Percentiles rank a stretch among this genome's conserved stretches.
These are phyloP conservation scores for Fusarium goolgardi DNA, from an alignment of 2,329 filamentous ascomycete species.

Conservation along the genomic window DNA sequence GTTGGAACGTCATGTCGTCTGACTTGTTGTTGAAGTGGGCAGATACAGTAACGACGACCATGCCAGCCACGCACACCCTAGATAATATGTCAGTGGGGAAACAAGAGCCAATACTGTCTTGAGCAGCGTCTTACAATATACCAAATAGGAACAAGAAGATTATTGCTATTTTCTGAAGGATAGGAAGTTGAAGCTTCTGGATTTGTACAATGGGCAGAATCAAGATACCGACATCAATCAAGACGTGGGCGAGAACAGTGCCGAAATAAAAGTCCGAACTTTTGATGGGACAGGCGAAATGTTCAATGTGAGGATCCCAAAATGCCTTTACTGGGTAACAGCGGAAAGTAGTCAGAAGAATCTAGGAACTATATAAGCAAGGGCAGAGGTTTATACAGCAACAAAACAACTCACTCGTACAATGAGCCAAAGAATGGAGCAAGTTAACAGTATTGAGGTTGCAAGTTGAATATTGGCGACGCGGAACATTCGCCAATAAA, in stretches of 20 bases:
- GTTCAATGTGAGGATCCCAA: constrained; percentile 24
- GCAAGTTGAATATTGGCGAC: constrained; percentile 43
- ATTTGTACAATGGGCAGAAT: constrained; percentile 47
- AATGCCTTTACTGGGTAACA: constrained; percentile 35
- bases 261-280: constrained; percentile 32
- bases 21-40: constrained; percentile 30
- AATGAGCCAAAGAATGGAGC: constrained; percentile 48
- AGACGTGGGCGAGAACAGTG: constrained; percentile 43
- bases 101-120: fast-evolving
- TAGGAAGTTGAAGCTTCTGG: constrained; percentile 44
- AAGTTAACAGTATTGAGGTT: constrained; percentile 41
- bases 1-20: constrained; percentile 36
- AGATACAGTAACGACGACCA: constrained; percentile 36
- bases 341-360: constrained; percentile 29
- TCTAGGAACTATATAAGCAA: background rate
- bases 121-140: constrained; percentile 35
- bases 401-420: constrained; percentile 33
- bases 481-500: constrained; percentile 51
- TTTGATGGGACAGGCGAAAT: constrained; percentile 45
- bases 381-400: fast-evolving
- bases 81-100: background rate
- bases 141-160: constrained; percentile 48
- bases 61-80: constrained; percentile 38
- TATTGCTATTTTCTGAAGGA: constrained; percentile 41
- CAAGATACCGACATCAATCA: constrained; percentile 49